Conservation (phyloP, 108 stramenopile species). For the Epipyxis sp. region DNA sequence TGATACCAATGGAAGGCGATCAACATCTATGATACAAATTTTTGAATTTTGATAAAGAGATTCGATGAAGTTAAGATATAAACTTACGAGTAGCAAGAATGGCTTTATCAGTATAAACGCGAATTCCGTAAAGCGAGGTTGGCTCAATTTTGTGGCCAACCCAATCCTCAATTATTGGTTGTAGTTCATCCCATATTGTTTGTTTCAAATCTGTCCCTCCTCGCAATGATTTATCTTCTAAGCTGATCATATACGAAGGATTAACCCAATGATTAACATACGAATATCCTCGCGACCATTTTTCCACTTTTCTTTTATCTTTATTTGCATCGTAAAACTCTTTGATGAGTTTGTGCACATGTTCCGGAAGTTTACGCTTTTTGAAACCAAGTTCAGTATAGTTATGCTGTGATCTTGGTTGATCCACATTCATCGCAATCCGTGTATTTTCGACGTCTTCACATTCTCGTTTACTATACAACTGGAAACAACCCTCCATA, state of each 20-base stretch:
- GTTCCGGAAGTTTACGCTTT: background rate
- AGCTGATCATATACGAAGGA: conserved; percentile 26
- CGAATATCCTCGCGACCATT: conserved; percentile 19
- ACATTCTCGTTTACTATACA: conserved; percentile 11
- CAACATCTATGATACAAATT: conserved; percentile 14
- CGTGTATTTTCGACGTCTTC: background rate
- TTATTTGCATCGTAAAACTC: conserved; percentile 9
- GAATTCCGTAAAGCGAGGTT: conserved; percentile 82
- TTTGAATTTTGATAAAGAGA: background rate
- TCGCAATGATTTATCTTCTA: background rate
- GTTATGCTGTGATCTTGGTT: conserved; percentile 19
- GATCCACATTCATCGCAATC: conserved; percentile 7
- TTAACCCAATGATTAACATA: background rate
- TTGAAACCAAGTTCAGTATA: conserved; percentile 27
- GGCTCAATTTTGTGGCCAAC: conserved; percentile 60
- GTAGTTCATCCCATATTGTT: conserved; percentile 33
- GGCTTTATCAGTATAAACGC: conserved; percentile 66
- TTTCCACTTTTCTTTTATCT: background rate
- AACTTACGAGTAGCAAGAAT: conserved; percentile 68
- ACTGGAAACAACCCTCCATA: conserved; percentile 15
- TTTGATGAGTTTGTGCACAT: background rate
- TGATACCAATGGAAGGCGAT: conserved; percentile 21
- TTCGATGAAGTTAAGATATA: background rate
- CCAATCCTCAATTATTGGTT: conserved; percentile 70
- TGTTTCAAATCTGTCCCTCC: conserved; percentile 11